A percentile compares a stretch with the other conserved stretches of the same genome.
Conservation (phyloP, 129 eudicot genomes). For the Flaveria ramosissima region DNA sequence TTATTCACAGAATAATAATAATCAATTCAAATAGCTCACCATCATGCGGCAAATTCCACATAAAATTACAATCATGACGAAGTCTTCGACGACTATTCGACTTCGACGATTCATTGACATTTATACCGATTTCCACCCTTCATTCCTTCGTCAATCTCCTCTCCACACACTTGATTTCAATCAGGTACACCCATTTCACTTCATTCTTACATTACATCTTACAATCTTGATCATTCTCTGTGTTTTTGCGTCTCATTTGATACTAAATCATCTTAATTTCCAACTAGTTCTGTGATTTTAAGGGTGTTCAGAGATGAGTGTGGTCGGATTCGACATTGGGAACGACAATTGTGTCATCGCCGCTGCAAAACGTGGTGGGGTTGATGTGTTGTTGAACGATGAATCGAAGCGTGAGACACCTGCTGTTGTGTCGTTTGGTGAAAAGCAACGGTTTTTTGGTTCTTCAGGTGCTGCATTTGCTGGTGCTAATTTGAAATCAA, state of each 20-base stretch:
- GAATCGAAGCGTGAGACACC: constrained; percentile 79
- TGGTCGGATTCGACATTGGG: constrained; percentile 83
- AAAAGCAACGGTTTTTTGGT: constrained; percentile 79
- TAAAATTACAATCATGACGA: neutral
- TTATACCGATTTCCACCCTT: neutral
- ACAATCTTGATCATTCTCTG: too few relatives aligned
- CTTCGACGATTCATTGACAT: neutral
- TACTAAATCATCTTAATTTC: neutral
- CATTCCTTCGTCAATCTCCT: neutral
- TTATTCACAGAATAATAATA: too few relatives aligned
- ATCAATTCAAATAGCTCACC: neutral
- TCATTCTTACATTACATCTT: neutral
- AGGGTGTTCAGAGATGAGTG: constrained; percentile 54
- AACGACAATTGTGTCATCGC: constrained; percentile 77
- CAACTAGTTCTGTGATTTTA: neutral
- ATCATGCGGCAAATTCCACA: neutral
- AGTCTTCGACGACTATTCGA: neutral
- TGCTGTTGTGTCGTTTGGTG: constrained; percentile 78
- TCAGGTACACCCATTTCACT: neutral
- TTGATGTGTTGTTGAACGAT: constrained; percentile 71
- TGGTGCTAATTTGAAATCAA: constrained; percentile 67
- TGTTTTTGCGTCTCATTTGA: neutral
- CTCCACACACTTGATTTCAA: neutral
- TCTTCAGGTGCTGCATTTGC: constrained; percentile 85
- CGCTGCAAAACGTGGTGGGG: constrained; percentile 65